These are phyloP conservation scores for Cladosporium austrohemisphaericum DNA, from an alignment of 2,329 filamentous ascomycete species.

Conservation along the genomic window DNA sequence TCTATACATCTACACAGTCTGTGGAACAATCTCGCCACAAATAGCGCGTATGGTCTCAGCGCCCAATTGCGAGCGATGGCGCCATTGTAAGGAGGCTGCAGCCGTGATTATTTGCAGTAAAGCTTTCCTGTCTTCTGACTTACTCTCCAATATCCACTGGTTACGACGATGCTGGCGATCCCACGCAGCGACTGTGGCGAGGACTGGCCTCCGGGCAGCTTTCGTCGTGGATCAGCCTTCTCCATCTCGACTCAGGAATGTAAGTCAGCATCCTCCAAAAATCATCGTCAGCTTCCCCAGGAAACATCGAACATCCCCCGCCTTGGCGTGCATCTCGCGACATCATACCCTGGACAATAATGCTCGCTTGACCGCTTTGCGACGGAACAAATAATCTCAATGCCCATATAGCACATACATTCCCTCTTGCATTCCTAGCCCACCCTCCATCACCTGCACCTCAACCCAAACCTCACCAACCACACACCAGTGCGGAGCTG, in stretches of 20 bases:
- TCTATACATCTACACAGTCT: neutral
- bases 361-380: neutral
- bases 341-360: slow-evolving; percentile 7
- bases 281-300: slow-evolving; percentile 5
- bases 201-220: slow-evolving; percentile 8
- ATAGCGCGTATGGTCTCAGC: slow-evolving; percentile 5
- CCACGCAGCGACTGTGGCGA: slow-evolving; percentile 12
- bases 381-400: neutral
- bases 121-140: neutral
- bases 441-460: neutral
- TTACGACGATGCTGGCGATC: slow-evolving; percentile 3
- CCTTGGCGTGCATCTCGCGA: slow-evolving; percentile 11
- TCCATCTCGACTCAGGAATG: slow-evolving; percentile 4
- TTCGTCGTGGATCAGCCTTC: slow-evolving; percentile 8
- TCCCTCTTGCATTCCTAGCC: too few relatives aligned
- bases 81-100: slow-evolving; percentile 1
- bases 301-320: slow-evolving; percentile 10
- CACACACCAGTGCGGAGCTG: neutral
- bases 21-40: neutral
- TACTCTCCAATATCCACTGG: neutral
- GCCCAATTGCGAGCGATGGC: slow-evolving; percentile 13
- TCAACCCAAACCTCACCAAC: neutral
- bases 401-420: too few relatives aligned
- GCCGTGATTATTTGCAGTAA: neutral
- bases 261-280: neutral